Evolutionary conservation across 768 basidiomycete genomes (phyloP).

Genomic region (Porphyrellus cyaneotinctus): DNA sequence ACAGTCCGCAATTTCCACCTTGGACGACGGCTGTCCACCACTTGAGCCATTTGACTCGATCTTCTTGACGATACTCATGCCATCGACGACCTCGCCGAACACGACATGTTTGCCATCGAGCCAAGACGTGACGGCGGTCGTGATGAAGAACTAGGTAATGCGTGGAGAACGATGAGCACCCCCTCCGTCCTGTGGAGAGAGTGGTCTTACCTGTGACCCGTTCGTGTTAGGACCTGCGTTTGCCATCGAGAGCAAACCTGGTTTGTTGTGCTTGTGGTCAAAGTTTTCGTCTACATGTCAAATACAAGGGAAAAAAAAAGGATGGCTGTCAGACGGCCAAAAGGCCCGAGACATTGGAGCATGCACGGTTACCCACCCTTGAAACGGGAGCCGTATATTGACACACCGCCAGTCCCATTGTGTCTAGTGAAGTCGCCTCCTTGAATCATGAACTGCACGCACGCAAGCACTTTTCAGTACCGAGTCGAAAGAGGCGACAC

Average conservation of each 20-base stretch:
- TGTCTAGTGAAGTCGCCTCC: slow-evolving; percentile 80
- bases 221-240: slow-evolving; percentile 82
- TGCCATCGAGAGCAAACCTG: slow-evolving; percentile 78
- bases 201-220: slow-evolving; percentile 61
- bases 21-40: slow-evolving; percentile 27
- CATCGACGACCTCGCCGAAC: slow-evolving; percentile 46
- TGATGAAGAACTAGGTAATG: slow-evolving; percentile 63
- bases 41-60: slow-evolving; percentile 35
- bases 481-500: background rate
- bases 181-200: background rate
- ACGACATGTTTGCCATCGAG: slow-evolving; percentile 43
- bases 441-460: slow-evolving; percentile 73
- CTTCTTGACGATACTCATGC: slow-evolving; percentile 39
- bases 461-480: background rate
- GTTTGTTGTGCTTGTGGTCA: slow-evolving; percentile 53
- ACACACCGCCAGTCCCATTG: slow-evolving; percentile 79
- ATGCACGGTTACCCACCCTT: slow-evolving; percentile 42
- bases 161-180: background rate
- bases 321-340: background rate
- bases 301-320: too few relatives aligned
- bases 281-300: slow-evolving; percentile 65
- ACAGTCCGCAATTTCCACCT: slow-evolving; percentile 50
- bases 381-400: slow-evolving; percentile 83
- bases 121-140: slow-evolving; percentile 68
- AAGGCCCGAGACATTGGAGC: background rate